phyloP scores from a whole-genome alignment of 176 grass and related monocot species.

The Phyllostachys edulis region DNA sequence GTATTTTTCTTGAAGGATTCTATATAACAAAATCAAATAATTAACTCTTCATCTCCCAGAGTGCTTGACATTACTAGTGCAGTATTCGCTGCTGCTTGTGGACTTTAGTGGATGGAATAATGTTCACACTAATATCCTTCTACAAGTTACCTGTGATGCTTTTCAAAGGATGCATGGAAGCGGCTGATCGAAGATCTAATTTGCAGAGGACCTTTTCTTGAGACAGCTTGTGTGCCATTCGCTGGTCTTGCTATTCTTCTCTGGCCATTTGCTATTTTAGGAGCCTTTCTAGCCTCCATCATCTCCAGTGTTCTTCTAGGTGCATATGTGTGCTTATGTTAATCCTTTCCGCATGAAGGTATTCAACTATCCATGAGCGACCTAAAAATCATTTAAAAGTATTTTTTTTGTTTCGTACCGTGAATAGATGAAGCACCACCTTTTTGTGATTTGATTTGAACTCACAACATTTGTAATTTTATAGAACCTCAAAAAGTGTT shows the following conservation, averaged over 20 bases:
- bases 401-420: too few species aligned
- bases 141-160: slow-evolving; percentile 94
- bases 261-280: slow-evolving; percentile 88
- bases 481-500: too few species aligned
- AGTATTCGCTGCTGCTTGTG: slow-evolving; percentile 47
- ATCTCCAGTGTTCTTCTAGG: slow-evolving; percentile 78
- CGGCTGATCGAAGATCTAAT: slow-evolving; percentile 75
- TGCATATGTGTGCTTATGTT: slow-evolving; percentile 36
- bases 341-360: too few species aligned
- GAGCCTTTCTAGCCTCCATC: slow-evolving; percentile 62
- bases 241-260: slow-evolving; percentile 93
- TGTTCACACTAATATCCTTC: slow-evolving; percentile 66
- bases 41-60: slow-evolving; percentile 48
- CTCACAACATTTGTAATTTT: too few species aligned
- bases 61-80: slow-evolving; percentile 70
- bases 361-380: too few species aligned
- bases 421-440: too few species aligned
- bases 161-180: slow-evolving; percentile 96
- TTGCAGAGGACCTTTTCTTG: slow-evolving; percentile 85
- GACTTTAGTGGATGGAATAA: slow-evolving; percentile 62
- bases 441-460: too few species aligned
- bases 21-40: slow-evolving; percentile 26
- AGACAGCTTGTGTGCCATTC: slow-evolving; percentile 89
- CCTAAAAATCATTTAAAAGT: too few species aligned
- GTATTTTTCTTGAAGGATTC: background rate